These are phyloP conservation scores for Singerocomus rubriflavus DNA, from an alignment of 1,284 basidiomycete species.

Conservation along the genomic window DNA sequence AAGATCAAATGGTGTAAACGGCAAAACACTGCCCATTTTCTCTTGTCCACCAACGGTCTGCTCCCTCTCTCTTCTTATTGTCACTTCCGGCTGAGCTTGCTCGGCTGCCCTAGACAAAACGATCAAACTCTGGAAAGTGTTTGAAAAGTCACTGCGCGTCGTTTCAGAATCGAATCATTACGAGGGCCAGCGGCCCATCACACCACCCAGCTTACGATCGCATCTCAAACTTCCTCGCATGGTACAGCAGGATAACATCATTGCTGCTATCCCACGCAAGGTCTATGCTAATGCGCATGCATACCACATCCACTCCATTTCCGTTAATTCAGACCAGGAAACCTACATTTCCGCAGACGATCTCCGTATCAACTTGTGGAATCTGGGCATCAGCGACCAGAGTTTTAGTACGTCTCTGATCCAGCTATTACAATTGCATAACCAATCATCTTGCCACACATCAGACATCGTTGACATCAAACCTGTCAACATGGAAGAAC, in stretches of 20 bases:
- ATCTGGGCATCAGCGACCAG: slow-evolving; percentile 97
- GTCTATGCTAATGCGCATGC: slow-evolving; percentile 99
- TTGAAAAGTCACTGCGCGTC: slow-evolving; percentile 95
- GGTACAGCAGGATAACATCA: slow-evolving; percentile 95
- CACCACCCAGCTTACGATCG: slow-evolving; percentile 52
- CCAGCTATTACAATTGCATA: background rate
- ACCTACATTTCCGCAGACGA: slow-evolving; percentile 99
- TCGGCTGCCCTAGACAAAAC: slow-evolving; percentile 82
- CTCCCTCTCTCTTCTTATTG: slow-evolving; percentile 1
- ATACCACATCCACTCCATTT: slow-evolving; percentile 99
- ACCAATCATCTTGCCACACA: slow-evolving; percentile 10
- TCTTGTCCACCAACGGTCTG: slow-evolving; percentile 94
- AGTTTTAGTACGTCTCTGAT: slow-evolving; percentile 84
- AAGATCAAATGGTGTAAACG: slow-evolving; percentile 99
- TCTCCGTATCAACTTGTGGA: slow-evolving; percentile 97
- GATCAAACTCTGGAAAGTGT: slow-evolving; percentile 99
- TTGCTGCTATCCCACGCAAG: slow-evolving; percentile 97
- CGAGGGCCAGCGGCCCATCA: slow-evolving; percentile 68
- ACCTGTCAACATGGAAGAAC: slow-evolving; percentile 99
- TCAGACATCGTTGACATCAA: slow-evolving; percentile 99
- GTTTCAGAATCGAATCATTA: slow-evolving; percentile 97
- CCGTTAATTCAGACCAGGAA: slow-evolving; percentile 98
- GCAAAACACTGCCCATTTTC: slow-evolving; percentile 96
- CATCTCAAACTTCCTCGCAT: slow-evolving; percentile 85
- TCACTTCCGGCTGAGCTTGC: background rate